These are phyloP conservation scores for Groenewaldozyma salmanticensis DNA, from an alignment of 805 yeast species.

Conservation along the genomic window DNA sequence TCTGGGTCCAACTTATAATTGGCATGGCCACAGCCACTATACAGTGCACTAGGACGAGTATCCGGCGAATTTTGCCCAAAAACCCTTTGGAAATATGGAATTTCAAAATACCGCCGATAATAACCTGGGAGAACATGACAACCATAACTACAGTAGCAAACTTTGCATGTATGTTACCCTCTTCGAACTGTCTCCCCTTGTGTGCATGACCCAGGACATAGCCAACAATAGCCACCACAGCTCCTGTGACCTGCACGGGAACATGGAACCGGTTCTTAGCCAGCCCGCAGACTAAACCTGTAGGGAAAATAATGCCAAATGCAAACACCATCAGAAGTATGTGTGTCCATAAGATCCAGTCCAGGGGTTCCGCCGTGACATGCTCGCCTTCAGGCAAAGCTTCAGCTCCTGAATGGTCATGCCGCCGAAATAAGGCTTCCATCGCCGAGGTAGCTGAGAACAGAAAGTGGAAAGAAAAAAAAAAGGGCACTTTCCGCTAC, in stretches of 20 bases:
- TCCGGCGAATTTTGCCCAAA: slow-evolving; percentile 24
- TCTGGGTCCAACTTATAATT: slow-evolving; percentile 62
- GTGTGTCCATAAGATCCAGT: slow-evolving; percentile 23
- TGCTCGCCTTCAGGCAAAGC: slow-evolving; percentile 16
- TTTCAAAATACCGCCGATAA: slow-evolving; percentile 28
- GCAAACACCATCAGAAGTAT: slow-evolving; percentile 27
- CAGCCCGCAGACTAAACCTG: slow-evolving; percentile 32
- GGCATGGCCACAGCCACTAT: slow-evolving; percentile 30
- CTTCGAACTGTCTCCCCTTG: slow-evolving; percentile 27
- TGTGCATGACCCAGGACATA: slow-evolving; percentile 31
- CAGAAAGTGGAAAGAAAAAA: too few species aligned
- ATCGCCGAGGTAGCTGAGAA: too few species aligned
- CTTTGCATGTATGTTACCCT: slow-evolving; percentile 27
- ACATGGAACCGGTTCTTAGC: slow-evolving; percentile 29
- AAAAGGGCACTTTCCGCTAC: too few species aligned
- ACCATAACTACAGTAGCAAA: slow-evolving; percentile 29
- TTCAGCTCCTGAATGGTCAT: slow-evolving; percentile 10
- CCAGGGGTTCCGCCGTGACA: slow-evolving; percentile 14
- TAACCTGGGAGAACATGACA: slow-evolving; percentile 24
- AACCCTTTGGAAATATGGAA: slow-evolving; percentile 30
- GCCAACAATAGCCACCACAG: slow-evolving; percentile 28
- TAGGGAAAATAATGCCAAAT: slow-evolving; percentile 32
- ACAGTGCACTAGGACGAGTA: slow-evolving; percentile 23
- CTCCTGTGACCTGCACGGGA: slow-evolving; percentile 28
- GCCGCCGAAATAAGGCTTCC: slow-evolving; percentile 8